phyloP scores from a whole-genome alignment of 176 grass and related monocot genomes.

The Bonia amplexicaulis region DNA sequence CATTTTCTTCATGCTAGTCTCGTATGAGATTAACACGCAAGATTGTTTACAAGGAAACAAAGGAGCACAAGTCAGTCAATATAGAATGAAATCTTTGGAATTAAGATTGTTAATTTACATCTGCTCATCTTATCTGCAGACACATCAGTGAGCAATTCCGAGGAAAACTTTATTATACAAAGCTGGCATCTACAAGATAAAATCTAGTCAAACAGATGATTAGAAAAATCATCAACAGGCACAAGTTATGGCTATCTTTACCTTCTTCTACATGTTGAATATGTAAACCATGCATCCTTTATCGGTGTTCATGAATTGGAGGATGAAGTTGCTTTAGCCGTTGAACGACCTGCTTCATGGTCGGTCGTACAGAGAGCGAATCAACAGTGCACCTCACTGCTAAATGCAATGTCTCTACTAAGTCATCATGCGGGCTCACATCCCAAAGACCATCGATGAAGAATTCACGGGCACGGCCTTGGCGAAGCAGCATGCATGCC shows the following conservation, averaged over 20 bases:
- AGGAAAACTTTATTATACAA: constrained; percentile 55
- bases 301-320: constrained; percentile 50
- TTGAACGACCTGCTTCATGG: constrained; percentile 90
- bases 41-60: background rate
- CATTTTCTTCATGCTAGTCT: background rate
- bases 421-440: constrained; percentile 74
- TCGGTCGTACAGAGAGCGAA: constrained; percentile 70
- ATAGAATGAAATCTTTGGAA: constrained; percentile 45
- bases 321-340: constrained; percentile 94
- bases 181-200: constrained; percentile 53
- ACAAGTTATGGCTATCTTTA: constrained; percentile 46
- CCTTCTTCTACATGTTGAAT: constrained; percentile 46
- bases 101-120: constrained; percentile 80
- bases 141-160: constrained; percentile 61
- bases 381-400: constrained; percentile 88
- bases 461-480: constrained; percentile 79
- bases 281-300: constrained; percentile 30
- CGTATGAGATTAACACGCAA: background rate
- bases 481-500: constrained; percentile 84
- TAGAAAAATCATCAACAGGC: constrained; percentile 35
- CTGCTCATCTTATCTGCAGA: constrained; percentile 61
- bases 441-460: constrained; percentile 90
- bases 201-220: constrained; percentile 54
- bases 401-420: constrained; percentile 86
- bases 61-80: constrained; percentile 10